Conservation (phyloP, 495 filamentous ascomycete species). For the Acidiella bohemica region DNA sequence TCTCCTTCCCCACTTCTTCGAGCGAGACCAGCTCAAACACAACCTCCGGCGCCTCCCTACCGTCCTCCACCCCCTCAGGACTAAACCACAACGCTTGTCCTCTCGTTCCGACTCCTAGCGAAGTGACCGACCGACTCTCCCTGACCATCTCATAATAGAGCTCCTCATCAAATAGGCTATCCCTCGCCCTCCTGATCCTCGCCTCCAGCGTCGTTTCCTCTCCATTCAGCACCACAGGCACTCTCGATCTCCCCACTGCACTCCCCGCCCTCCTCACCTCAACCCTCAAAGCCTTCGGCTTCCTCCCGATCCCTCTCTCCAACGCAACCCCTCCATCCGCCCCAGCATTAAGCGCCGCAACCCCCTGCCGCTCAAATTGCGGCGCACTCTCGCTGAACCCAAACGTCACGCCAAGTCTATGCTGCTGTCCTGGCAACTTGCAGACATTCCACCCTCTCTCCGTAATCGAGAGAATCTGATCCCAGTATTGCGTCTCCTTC, state of each 20-base stretch:
- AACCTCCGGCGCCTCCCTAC: constrained; percentile 1
- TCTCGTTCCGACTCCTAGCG: constrained; percentile 49
- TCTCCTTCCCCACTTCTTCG: constrained; percentile 5
- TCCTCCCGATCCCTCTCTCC: constrained; percentile 50
- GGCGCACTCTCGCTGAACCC: constrained; percentile 70
- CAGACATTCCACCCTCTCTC: constrained; percentile 75
- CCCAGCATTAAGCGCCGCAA: constrained; percentile 60
- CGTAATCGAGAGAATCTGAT: constrained; percentile 63
- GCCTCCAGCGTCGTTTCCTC: constrained; percentile 39
- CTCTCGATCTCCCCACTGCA: constrained; percentile 40
- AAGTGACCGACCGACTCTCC: constrained; percentile 58
- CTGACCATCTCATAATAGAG: constrained; percentile 81
- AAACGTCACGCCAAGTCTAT: constrained; percentile 71
- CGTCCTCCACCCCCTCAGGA: not conserved
- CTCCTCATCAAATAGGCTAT: constrained; percentile 84
- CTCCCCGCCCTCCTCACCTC: constrained; percentile 33
- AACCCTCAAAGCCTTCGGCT: constrained; percentile 53
- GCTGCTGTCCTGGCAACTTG: constrained; percentile 47
- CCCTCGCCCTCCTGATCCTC: constrained; percentile 64
- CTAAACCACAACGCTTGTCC: constrained; percentile 38
- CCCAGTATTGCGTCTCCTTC: constrained; percentile 78
- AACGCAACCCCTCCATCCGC: constrained; percentile 62
- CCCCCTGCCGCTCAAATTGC: constrained; percentile 61
- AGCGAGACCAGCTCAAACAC: constrained; percentile 12
- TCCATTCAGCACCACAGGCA: constrained; percentile 28